phyloP scores from a whole-genome alignment of 2,329 filamentous ascomycete species.

The Coleophoma cylindrospora region DNA sequence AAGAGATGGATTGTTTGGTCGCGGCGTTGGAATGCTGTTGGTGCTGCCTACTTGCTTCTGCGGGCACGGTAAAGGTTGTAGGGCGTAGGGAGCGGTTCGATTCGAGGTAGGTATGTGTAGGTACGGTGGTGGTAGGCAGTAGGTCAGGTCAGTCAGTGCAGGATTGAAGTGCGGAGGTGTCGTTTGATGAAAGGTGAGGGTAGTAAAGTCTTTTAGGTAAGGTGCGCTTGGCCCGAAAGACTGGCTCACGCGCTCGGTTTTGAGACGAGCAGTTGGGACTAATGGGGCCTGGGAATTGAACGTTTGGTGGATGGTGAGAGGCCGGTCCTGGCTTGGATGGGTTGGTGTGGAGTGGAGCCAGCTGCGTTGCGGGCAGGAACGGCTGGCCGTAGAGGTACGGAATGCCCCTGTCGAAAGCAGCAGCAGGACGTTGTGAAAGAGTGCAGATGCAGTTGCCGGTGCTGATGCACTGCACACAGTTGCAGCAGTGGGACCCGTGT shows the following conservation, averaged over 20 bases:
- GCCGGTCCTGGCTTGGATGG: slow-evolving; percentile 14
- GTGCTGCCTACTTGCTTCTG: slow-evolving; percentile 1
- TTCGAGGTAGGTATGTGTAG: not conserved
- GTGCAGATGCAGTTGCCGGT: too few relatives aligned
- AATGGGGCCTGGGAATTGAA: slow-evolving; percentile 8
- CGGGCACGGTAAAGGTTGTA: not conserved
- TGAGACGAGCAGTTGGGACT: slow-evolving; percentile 23
- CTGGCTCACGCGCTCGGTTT: slow-evolving; percentile 28
- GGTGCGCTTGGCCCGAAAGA: slow-evolving; percentile 24
- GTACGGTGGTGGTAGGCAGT: not conserved
- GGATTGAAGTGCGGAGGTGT: slow-evolving; percentile 16
- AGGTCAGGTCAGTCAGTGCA: slow-evolving; percentile 1
- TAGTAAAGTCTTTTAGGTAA: slow-evolving; percentile 16
- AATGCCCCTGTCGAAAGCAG: too few relatives aligned
- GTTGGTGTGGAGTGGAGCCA: slow-evolving; percentile 17
- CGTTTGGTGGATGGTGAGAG: not conserved
- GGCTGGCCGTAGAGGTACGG: too few relatives aligned
- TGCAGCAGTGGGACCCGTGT: too few relatives aligned
- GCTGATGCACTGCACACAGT: too few relatives aligned
- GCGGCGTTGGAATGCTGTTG: slow-evolving; percentile 9
- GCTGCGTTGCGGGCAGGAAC: not conserved
- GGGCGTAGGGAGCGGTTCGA: slow-evolving; percentile 2
- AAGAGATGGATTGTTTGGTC: slow-evolving; percentile 3
- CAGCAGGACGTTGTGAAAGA: too few relatives aligned
- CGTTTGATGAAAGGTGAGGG: slow-evolving; percentile 16